Base-by-base conservation (phyloP, 202 grass and related monocot genomes). In the Cymbopogon flexuosus region DNA sequence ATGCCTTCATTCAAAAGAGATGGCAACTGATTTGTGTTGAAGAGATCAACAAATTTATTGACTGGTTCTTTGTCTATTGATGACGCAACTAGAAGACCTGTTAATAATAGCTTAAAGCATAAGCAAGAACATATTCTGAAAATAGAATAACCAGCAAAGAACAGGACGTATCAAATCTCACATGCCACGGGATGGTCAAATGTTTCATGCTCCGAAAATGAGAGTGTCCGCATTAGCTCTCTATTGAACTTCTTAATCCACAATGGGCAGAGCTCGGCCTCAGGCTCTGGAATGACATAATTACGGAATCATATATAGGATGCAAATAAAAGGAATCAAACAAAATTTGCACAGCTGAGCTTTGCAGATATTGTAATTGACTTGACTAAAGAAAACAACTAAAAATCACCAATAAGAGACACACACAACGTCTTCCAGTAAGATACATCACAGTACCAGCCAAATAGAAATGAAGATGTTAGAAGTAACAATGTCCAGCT, bases 131-230 rank as follows among this genome's bases (percentile, higher is more conserved):
- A 79, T 29, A 81, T 68, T 66, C 10, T 51, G 52, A 45, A 80
- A 76, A 72, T 35, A 41, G 39, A 82, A 81, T 10, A 67, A 70
- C 19, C 51, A 69, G 6, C 36, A 76, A 63, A 77, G 56, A 70
- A 78, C 70, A 65, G 8, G 42, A 77, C 80, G 52, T 54, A 42
- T 21, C 43, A 84, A 82, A 88, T 72, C 92, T 99, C 83, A 99
- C 96, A 99, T 83, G 96, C 92, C 54, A 99, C 92, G 34, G 96
- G 96, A 72, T 99, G 92, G 73, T 99, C 96, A 90, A 99, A 96
- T 18, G 82, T 84, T 93, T 99, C 92, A 80, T 99, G 96, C 62
- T 99, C 96, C 11, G 96, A 99, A 83, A 93, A 99, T 12, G 90
- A 96, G n/a, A 93, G 29, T 40, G 90, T 99, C 58, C 36, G 73